A percentile compares a stretch with the other conserved stretches of the same genome.
phyloP scores from a whole-genome alignment of 495 filamentous ascomycete genomes.

The Bacidia rubella region DNA sequence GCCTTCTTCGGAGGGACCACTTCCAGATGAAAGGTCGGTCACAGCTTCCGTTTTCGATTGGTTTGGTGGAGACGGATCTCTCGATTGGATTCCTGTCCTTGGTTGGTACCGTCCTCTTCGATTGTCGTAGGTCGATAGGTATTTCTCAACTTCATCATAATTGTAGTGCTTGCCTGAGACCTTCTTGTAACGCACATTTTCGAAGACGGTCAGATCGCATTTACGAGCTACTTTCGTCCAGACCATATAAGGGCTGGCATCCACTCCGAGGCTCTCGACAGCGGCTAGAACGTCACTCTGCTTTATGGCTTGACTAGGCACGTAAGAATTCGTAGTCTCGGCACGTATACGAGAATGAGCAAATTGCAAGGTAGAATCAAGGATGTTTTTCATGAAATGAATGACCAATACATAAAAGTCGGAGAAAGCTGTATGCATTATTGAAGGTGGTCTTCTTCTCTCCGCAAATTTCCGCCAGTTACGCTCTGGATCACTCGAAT shows the following conservation, averaged over 20 bases:
- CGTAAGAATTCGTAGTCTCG: conserved; percentile 24
- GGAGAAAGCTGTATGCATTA: conserved; percentile 51
- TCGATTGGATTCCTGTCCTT: not conserved
- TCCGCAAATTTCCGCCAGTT: conserved; percentile 49
- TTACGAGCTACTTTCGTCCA: conserved; percentile 49
- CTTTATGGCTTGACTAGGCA: conserved; percentile 30
- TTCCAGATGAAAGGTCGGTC: not conserved
- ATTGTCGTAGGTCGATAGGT: not conserved
- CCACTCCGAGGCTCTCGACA: conserved; percentile 39
- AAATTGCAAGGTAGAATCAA: conserved; percentile 53
- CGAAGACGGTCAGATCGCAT: conserved; percentile 42
- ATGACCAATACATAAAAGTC: conserved; percentile 61
- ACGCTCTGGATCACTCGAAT: conserved; percentile 42
- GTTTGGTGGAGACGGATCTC: not conserved
- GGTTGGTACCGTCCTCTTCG: not conserved
- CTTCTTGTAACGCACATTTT: conserved; percentile 25
- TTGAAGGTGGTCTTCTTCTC: conserved; percentile 42
- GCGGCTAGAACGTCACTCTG: conserved; percentile 53
- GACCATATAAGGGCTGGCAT: conserved; percentile 31
- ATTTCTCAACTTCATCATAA: conserved; percentile 42
- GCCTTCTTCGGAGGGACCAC: not conserved
- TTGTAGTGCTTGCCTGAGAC: conserved; percentile 24
- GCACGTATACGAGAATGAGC: conserved; percentile 43
- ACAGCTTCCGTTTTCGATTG: not conserved
- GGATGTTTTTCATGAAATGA: conserved; percentile 51